Base-by-base conservation (phyloP, 768 basidiomycete genomes). In the Jaapia argillacea region DNA sequence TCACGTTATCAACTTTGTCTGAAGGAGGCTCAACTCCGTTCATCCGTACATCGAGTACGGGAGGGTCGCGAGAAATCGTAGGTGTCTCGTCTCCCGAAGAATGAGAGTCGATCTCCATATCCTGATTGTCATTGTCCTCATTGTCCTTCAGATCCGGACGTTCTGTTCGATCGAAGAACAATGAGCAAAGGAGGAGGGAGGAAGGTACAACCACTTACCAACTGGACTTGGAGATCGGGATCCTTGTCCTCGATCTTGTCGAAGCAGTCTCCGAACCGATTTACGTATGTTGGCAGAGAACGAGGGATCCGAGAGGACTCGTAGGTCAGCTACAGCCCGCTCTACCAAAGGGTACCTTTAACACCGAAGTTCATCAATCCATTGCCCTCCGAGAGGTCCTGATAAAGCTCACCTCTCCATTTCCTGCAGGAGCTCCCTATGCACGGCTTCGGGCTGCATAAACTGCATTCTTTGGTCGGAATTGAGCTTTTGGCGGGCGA, bases 401-500 rank as follows among this genome's bases (percentile, higher is more conserved):
- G 37, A 38, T 7, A 31, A 13, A 5, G 49, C 62, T 50, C 42
- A 77, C 83, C 82, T 71, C 58, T 84, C 80, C 23, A 86, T 64
- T 54, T 87, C 81, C 38, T 83, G 80, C 65, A 79, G 70, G 12
- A 87, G 60, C 49, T 85, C 83, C 45, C 70, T 63, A 48, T 75
- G 65, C n/a, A 75, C 62, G 6, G 59, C 58, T 2, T 81, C 79
- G 38, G 70, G 70, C 2, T 74, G 58, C 54, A 70, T 66, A 40
- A 70, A 68, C 12, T 72, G 64, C 37, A 83, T 56, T 48, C 73
- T 72, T 35, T 65, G 66, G 47, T 83, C 79, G 43, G 70, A 69
- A 6, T 51, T 57, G 22, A 85, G 60, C 45, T 74, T 71, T 49
- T 77, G 65, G 24, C 68, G 69, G 13, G 73, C 79, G 33, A 82